Conservation (phyloP, 176 grass and related monocot species). For the Cocos nucifera region DNA sequence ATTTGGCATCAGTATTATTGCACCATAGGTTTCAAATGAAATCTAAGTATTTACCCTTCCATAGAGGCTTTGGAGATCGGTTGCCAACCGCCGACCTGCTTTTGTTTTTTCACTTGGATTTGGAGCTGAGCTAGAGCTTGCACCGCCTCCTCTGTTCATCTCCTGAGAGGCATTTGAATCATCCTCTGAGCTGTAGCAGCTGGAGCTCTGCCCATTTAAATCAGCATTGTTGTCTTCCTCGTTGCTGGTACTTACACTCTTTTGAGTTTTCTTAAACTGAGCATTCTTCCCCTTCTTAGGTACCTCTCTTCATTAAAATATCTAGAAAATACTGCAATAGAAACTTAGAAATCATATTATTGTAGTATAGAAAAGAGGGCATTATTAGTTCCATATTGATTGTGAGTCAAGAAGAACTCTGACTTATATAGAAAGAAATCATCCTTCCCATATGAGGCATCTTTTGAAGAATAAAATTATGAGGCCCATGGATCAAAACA, state of each 20-base stretch:
- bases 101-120: slow-evolving; percentile 27
- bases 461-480: too few relatives aligned
- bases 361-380: too few relatives aligned
- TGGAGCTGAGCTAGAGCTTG: slow-evolving; percentile 11
- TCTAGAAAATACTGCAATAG: too few relatives aligned
- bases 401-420: too few relatives aligned
- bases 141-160: slow-evolving; percentile 28
- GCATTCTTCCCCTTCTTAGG: slow-evolving; percentile 41
- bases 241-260: background rate
- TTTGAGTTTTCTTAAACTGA: slow-evolving; percentile 18
- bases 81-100: slow-evolving; percentile 44
- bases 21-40: too few relatives aligned
- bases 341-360: too few relatives aligned
- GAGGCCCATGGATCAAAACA: too few relatives aligned
- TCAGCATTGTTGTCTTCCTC: slow-evolving; percentile 26
- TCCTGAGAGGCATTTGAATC: slow-evolving; percentile 23
- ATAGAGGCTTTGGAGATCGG: slow-evolving; percentile 77
- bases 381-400: too few relatives aligned
- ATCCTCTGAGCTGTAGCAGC: slow-evolving; percentile 68
- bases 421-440: too few relatives aligned
- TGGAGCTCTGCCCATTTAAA: slow-evolving; percentile 42
- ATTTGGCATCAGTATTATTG: too few relatives aligned
- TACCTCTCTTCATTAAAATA: slow-evolving; percentile 8
- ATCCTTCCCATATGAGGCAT: too few relatives aligned
- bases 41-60: slow-evolving; percentile 46